Evolutionary conservation across 306 rosid genomes (phyloP).

Genomic region (Quercus ilex): DNA sequence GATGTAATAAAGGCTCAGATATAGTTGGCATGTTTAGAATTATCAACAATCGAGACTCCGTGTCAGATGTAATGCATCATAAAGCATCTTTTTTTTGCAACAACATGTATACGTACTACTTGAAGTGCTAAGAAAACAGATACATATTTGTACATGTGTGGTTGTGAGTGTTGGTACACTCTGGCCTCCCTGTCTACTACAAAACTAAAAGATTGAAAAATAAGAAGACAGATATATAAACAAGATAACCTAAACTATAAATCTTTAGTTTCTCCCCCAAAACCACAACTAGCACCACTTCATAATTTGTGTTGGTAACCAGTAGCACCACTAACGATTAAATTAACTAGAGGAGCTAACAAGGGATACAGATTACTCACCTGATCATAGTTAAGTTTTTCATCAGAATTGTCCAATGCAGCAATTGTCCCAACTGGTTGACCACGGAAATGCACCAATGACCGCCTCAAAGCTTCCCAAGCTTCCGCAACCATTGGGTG

Average conservation of each 20-base stretch:
- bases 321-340: not conserved
- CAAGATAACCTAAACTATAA: not conserved
- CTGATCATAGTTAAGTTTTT: constrained; percentile 77
- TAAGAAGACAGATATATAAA: not conserved
- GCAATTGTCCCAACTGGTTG: constrained; percentile 91
- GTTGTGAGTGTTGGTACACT: not conserved
- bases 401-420: constrained; percentile 73
- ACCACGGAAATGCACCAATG: constrained; percentile 75
- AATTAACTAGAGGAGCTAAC: not conserved
- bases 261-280: not conserved
- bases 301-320: not conserved
- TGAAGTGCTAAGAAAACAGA: not conserved
- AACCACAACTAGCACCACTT: not conserved
- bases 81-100: not conserved
- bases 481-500: constrained; percentile 62
- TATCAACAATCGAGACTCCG: not conserved
- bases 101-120: not conserved
- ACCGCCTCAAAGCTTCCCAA: constrained; percentile 78
- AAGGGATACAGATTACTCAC: constrained; percentile 15
- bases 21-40: not conserved
- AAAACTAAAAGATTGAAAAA: not conserved
- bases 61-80: not conserved
- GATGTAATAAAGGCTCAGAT: not conserved
- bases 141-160: not conserved
- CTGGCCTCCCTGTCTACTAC: not conserved